Base-by-base conservation (phyloP, 2,329 filamentous ascomycete genomes). In the Truncatella angustata region DNA sequence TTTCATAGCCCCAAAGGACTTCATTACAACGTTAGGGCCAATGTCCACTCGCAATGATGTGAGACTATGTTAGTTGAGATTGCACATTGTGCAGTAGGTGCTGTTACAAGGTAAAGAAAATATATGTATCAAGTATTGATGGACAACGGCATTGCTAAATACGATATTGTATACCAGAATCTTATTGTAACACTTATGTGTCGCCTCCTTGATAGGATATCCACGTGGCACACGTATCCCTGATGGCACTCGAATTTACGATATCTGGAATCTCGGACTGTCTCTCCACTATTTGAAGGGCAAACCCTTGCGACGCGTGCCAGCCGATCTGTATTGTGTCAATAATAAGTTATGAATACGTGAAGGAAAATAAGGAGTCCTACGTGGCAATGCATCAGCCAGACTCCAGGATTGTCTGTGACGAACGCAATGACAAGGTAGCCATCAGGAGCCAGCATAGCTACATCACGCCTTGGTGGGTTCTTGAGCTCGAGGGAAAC, bases 371-470 rank as follows among this genome's bases (percentile, higher is more conserved):
- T 32, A 14, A 9, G 28, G 28, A 32, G 1, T 39, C 30, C 57
- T 56, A 61, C 56, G 49, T 65, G 62, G 51, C 63, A 66, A 51
- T 66, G 63, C 61, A 74, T 66, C 12, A 75, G 59, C 74, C 74
- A 78, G 21, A 69, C 66, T 21, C 79, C 79, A 0, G 79, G 79
- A 57, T 82, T 82, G 60, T 83, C 74, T 1, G 73, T 70, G 51
- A 69, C 57, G 62, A 80, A 81, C 1, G 72, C 78, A 30, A 82
- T 67, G 4, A 74, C 73, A 3, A 82, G 56, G 60, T 74, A 77
- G 0, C 79, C 79, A 11, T 63, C 63, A 1, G 63, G 66, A 0
- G 75, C 73, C 3, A 81, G 60, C 56, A 75, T 72, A 6, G 73
- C 73, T 0, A 73, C 74, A 57, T 82, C 79, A 24, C 79, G 68